Conservation (phyloP, 164 flowering plant species). For the Umbilicus rupestris region DNA sequence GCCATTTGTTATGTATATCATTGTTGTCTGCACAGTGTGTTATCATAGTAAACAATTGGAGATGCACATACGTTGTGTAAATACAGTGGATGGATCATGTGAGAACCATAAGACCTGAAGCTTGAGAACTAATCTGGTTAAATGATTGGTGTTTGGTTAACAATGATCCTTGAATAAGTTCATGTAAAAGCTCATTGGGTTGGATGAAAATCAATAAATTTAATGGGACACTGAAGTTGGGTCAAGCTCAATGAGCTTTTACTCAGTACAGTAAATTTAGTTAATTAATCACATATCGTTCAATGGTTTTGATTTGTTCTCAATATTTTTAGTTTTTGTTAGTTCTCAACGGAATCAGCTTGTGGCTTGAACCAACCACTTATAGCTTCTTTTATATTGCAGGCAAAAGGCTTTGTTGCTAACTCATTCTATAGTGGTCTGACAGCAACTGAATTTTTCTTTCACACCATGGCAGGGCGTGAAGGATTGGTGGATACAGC, state of each 20-base stretch:
- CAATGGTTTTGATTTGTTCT: background rate
- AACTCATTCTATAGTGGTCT: slow-evolving; percentile 91
- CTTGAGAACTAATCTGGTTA: too few relatives aligned
- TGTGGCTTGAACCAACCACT: background rate
- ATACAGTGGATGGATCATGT: too few relatives aligned
- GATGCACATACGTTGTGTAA: background rate
- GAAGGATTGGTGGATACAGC: slow-evolving; percentile 99
- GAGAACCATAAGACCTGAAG: too few relatives aligned
- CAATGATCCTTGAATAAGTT: too few relatives aligned
- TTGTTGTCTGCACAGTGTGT: background rate
- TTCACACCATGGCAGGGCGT: slow-evolving; percentile 99
- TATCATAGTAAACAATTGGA: background rate
- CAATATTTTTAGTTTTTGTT: background rate
- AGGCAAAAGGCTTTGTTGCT: slow-evolving; percentile 99
- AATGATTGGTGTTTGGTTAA: too few relatives aligned
- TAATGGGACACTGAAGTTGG: background rate
- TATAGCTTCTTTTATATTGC: slow-evolving; percentile 18
- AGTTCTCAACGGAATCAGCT: background rate
- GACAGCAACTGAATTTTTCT: slow-evolving; percentile 91
- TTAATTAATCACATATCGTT: background rate
- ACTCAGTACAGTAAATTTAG: background rate
- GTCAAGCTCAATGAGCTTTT: background rate
- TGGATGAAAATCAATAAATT: background rate
- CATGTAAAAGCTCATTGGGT: background rate
- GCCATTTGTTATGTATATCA: background rate